These are phyloP conservation scores for Oenanthe sinensis DNA, from an alignment of 129 eudicot genomes.

Conservation along the genomic window DNA sequence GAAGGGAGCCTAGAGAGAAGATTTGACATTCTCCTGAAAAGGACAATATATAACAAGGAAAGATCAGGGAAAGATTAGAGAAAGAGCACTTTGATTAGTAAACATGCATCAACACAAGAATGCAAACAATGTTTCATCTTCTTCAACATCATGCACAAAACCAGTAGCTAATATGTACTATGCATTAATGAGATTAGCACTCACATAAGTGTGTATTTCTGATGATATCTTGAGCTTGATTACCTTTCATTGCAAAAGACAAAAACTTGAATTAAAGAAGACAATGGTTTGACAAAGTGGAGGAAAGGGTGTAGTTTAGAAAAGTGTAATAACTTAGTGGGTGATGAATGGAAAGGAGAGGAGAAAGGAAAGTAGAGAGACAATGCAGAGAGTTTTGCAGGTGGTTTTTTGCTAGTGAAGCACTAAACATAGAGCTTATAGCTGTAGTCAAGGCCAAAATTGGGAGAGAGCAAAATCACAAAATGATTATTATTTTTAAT, in stretches of 20 bases:
- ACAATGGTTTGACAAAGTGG: not conserved
- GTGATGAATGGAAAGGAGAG: conserved; percentile 9
- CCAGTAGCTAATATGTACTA: not conserved
- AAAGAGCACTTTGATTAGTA: not conserved
- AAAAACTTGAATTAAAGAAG: conserved; percentile 1
- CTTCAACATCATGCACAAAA: not conserved
- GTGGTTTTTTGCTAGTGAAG: conserved; percentile 39
- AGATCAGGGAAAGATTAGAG: conserved; percentile 14
- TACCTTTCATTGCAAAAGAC: conserved; percentile 2
- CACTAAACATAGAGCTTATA: conserved; percentile 55
- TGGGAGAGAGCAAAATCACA: not conserved
- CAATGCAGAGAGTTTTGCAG: conserved; percentile 35
- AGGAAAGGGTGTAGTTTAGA: not conserved
- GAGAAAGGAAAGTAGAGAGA: conserved; percentile 16
- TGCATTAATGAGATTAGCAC: not conserved
- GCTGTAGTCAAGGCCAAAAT: conserved; percentile 30
- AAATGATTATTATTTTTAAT: not conserved
- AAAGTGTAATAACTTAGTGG: conserved; percentile 2
- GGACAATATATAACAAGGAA: conserved; percentile 15
- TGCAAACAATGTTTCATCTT: not conserved
- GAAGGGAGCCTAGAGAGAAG: conserved; percentile 12
- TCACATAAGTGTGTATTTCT: not conserved
- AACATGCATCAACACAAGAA: not conserved
- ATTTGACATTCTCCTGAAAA: conserved; percentile 13
- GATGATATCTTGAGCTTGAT: not conserved